Evolutionary conservation across 2,329 filamentous ascomycete genomes (phyloP), one percentile per base, ranked within the genome.

Genomic region (Tolypocladium sp.): DNA sequence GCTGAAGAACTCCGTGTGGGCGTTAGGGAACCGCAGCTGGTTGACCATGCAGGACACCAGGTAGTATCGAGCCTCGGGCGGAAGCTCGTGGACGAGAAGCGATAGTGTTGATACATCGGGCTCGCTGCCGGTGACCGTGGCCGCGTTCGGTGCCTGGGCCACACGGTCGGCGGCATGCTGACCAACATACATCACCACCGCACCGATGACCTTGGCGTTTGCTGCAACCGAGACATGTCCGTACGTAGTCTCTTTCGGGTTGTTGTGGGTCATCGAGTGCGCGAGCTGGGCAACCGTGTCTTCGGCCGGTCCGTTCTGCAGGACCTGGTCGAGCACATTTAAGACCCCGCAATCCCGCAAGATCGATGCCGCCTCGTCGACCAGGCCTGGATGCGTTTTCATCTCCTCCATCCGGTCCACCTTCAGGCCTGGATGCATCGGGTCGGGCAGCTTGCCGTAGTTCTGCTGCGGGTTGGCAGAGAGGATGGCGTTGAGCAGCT

Each of bases 1-100:
- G 70, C 87, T 92, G 76, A 96, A 99, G 76, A 94, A 99, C 69
- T 92, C 89, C 15, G 94, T 99, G 69, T 95, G 87, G 55, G 87
- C 86, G 69, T 92, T 96, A 13, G 92, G 91, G 71, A 89, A 96
- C 61, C 94, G 89, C 55, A 99, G 83, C 74, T 97, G 92, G 73
- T 97, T 96, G 59, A 91, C 83, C 70, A 99, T 91, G 64, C 90
- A 90, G 65, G 83, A 86, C 59, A 97, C 75, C 60, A 99, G 79
- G 70, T 91, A 90, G 76, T 96, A 96, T 58, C 92, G 87, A 27
- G 87, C 86, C 73, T 95, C 91, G 0, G 90, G 83, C 44, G 83
- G 80, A 44, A 95, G 79, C 62, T 89, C 88, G 66, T 89, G 87
- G 12, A 90, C 83, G 37, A 99, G 80, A 65, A 89, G 86, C 60